Conservation (phyloP, 2,329 filamentous ascomycete genomes). For the Fusarium anthophilum region DNA sequence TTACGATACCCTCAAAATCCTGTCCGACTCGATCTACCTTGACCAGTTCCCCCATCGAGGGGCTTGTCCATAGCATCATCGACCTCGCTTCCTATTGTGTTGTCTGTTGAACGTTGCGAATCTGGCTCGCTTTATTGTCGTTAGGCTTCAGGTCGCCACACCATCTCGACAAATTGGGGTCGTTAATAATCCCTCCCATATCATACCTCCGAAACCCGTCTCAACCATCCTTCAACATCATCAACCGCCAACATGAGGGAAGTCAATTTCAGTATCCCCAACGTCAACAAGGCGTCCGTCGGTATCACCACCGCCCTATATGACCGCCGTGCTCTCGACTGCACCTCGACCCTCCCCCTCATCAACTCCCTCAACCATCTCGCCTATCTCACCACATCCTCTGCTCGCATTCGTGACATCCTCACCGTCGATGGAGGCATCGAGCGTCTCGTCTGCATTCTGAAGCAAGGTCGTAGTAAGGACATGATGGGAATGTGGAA, state of each 20-base stretch:
- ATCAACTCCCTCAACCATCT: conserved; percentile 99
- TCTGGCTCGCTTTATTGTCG: conserved; percentile 26
- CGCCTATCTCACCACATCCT: conserved; percentile 97
- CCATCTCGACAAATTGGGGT: conserved; percentile 33
- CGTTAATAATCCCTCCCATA: conserved; percentile 37
- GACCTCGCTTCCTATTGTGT: conserved; percentile 11
- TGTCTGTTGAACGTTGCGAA: conserved; percentile 9
- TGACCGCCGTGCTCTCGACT: conserved; percentile 95
- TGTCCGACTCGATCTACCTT: conserved; percentile 31
- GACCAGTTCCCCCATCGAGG: conserved; percentile 39
- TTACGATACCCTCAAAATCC: conserved; percentile 37
- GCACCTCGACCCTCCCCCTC: conserved; percentile 94
- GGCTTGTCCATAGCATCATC: conserved; percentile 33
- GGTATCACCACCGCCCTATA: conserved; percentile 99
- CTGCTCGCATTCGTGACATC: conserved; percentile 95
- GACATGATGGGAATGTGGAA: conserved; percentile 99
- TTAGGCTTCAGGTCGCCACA: conserved; percentile 36
- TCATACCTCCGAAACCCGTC: conserved; percentile 17
- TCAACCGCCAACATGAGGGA: conserved; percentile 83
- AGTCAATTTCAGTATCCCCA: conserved; percentile 99
- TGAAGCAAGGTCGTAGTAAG: conserved; percentile 96
- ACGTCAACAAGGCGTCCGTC: conserved; percentile 98
- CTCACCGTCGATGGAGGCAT: conserved; percentile 98
- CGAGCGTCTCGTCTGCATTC: conserved; percentile 93
- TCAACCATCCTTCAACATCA: conserved; percentile 28